Conservation (phyloP, 2,329 filamentous ascomycete species). For the Paraconiothyrium brasiliense region DNA sequence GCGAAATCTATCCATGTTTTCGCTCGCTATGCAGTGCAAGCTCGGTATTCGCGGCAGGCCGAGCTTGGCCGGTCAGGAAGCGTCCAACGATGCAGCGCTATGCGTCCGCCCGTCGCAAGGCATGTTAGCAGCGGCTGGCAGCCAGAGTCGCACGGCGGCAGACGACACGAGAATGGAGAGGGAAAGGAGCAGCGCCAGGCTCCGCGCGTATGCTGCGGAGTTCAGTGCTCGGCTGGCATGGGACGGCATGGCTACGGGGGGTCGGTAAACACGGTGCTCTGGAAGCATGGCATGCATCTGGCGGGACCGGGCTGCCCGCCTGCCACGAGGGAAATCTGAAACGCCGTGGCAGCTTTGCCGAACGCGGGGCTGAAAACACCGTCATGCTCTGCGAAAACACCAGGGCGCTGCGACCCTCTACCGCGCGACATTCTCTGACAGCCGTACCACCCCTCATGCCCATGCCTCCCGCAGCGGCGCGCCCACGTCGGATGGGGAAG, state of each 20-base stretch:
- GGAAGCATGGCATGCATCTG: slow-evolving; percentile 11
- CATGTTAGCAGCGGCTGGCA: slow-evolving; percentile 16
- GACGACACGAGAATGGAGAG: slow-evolving; percentile 6
- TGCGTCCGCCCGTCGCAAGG: slow-evolving; percentile 4
- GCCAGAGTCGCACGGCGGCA: slow-evolving; percentile 16
- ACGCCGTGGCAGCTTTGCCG: slow-evolving; percentile 16
- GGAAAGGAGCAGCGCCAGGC: neutral
- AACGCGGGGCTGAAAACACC: slow-evolving; percentile 14
- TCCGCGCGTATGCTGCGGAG: neutral
- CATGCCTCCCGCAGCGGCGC: neutral
- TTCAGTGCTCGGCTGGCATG: slow-evolving; percentile 11
- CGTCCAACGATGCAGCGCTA: slow-evolving; percentile 4
- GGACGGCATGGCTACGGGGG: too few species aligned
- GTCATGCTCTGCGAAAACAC: neutral
- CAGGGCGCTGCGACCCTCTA: neutral
- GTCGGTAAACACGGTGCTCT: slow-evolving; percentile 17
- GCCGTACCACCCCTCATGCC: slow-evolving; percentile 1
- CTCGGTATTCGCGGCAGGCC: slow-evolving; percentile 7
- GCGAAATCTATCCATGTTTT: slow-evolving; percentile 29
- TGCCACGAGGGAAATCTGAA: slow-evolving; percentile 23
- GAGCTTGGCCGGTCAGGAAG: slow-evolving; percentile 18
- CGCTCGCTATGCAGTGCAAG: slow-evolving; percentile 3
- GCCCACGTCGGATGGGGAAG: slow-evolving; percentile 5
- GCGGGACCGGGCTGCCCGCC: slow-evolving; percentile 5
- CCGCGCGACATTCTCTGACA: slow-evolving; percentile 10